Percentiles rank a stretch among this genome's conserved stretches.
phyloP scores from a whole-genome alignment of 2,329 filamentous ascomycete species.

The Aureobasidium melanogenum region DNA sequence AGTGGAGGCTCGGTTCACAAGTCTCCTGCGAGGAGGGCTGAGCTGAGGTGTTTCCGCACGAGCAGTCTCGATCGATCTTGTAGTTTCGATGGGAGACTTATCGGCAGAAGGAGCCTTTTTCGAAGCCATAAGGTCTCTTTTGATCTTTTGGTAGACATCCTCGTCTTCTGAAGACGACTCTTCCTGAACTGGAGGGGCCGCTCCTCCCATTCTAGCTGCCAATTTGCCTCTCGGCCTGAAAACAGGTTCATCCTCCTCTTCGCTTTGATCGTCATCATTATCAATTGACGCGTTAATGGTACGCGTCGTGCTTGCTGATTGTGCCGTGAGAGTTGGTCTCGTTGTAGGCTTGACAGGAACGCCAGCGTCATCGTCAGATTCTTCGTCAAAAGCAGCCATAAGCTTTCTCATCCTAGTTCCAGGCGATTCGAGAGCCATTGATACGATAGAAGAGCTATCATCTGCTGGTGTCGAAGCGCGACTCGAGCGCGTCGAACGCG shows the following conservation, averaged over 20 bases:
- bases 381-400: conserved; percentile 37
- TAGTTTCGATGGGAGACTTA: conserved; percentile 2
- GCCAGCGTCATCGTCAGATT: conserved; percentile 27
- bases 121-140: conserved; percentile 34
- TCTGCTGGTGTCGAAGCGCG: conserved; percentile 12
- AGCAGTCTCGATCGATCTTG: not conserved
- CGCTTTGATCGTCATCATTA: conserved; percentile 24
- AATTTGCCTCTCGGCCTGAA: conserved; percentile 52
- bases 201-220: conserved; percentile 53
- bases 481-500: conserved; percentile 13
- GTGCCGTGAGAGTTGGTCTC: not conserved
- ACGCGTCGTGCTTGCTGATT: conserved; percentile 2
- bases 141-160: conserved; percentile 34
- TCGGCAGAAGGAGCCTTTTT: conserved; percentile 18
- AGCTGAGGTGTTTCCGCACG: not conserved
- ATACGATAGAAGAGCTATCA: conserved; percentile 9
- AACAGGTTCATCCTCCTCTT: conserved; percentile 27
- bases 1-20: not conserved
- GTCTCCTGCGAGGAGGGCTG: not conserved
- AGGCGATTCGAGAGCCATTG: conserved; percentile 27
- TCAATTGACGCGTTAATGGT: not conserved
- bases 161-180: conserved; percentile 19
- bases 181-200: conserved; percentile 17
- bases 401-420: conserved; percentile 41
- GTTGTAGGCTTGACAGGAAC: not conserved